Conservation (phyloP, 352 stramenopile species). For the Pythium periplocum region DNA sequence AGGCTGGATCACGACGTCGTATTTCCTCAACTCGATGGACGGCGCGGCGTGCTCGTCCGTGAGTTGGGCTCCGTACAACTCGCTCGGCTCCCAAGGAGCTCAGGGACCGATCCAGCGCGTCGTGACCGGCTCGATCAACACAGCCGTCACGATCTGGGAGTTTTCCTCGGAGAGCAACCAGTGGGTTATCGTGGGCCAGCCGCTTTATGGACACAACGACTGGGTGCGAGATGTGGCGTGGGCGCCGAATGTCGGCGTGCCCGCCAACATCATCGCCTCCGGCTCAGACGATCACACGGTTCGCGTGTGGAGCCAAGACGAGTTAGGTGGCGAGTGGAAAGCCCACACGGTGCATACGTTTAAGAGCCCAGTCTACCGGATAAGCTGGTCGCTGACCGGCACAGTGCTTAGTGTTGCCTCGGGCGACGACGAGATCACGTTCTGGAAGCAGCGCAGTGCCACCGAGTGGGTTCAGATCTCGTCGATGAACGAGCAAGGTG, state of each 20-base stretch:
- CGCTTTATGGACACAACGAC: conserved; percentile 64
- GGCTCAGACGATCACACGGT: conserved; percentile 83
- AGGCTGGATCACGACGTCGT: conserved; percentile 77
- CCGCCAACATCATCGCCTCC: conserved; percentile 73
- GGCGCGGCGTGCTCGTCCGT: conserved; percentile 69
- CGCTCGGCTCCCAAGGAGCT: conserved; percentile 62
- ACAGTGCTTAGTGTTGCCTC: conserved; percentile 56
- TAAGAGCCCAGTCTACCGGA: conserved; percentile 63
- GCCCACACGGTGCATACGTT: conserved; percentile 66
- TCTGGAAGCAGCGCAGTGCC: conserved; percentile 73
- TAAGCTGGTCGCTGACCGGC: conserved; percentile 80
- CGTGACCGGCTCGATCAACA: conserved; percentile 66
- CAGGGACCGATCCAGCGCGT: conserved; percentile 68
- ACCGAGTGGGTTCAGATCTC: conserved; percentile 69
- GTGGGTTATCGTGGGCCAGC: conserved; percentile 36
- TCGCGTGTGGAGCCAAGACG: conserved; percentile 73
- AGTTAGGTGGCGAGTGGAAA: conserved; percentile 53
- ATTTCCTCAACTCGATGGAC: conserved; percentile 69
- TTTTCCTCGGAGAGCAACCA: conserved; percentile 31
- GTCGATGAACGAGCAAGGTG: conserved; percentile 64
- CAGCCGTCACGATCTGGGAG: conserved; percentile 57
- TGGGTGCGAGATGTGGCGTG: conserved; percentile 83
- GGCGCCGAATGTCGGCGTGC: conserved; percentile 80
- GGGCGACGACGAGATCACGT: conserved; percentile 69
- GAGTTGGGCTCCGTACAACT: conserved; percentile 87